phyloP scores from a whole-genome alignment of 495 filamentous ascomycete genomes.

The Chlorociboria aeruginascens region DNA sequence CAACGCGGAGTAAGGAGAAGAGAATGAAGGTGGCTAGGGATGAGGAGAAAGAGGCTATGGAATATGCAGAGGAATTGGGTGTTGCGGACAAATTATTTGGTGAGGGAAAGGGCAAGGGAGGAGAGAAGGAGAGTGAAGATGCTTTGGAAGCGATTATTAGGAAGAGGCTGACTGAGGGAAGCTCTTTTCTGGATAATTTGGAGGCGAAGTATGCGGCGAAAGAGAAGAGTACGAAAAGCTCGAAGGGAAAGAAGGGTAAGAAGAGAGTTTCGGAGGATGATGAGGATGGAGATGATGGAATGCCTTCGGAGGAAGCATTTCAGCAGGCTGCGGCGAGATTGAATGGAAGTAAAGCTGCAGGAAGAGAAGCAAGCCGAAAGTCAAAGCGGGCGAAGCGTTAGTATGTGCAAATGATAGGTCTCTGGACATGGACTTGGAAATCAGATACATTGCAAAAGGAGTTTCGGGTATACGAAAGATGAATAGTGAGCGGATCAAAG shows the following conservation, averaged over 20 bases:
- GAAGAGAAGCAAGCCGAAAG: constrained; percentile 11
- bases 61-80: constrained; percentile 57
- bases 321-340: constrained; percentile 32
- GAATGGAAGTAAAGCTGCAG: constrained; percentile 23
- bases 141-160: constrained; percentile 49
- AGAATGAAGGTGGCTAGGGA: constrained; percentile 50
- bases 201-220: constrained; percentile 60
- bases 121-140: constrained; percentile 32
- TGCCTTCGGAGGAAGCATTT: constrained; percentile 60
- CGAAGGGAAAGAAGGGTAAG: constrained; percentile 32
- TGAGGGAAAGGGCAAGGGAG: constrained; percentile 24
- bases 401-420: not conserved
- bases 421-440: too few relatives aligned
- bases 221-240: constrained; percentile 24
- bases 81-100: constrained; percentile 46
- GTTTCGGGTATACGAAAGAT: not conserved
- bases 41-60: constrained; percentile 63
- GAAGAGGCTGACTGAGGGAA: constrained; percentile 31
- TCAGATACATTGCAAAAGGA: constrained; percentile 11
- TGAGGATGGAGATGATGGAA: constrained; percentile 27
- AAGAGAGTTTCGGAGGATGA: constrained; percentile 35
- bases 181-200: constrained; percentile 48
- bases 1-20: constrained; percentile 46
- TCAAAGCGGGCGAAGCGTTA: constrained; percentile 21
- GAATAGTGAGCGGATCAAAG: constrained; percentile 1